Conservation (phyloP, 116 monocot genomes). For the Dioscorea cayenensis region DNA sequence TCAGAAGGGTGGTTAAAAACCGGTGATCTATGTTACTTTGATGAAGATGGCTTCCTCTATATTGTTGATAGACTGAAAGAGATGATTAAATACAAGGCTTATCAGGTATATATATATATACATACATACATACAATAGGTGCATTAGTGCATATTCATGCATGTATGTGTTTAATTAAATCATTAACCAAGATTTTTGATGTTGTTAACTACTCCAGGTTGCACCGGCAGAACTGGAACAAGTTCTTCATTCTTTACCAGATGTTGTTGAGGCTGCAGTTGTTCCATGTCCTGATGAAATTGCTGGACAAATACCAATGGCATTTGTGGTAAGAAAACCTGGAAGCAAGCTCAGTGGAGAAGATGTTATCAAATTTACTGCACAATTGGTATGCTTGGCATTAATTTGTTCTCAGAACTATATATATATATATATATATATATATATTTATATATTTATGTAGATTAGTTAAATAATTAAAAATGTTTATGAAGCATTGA, state of each 20-base stretch:
- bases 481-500: too few relatives aligned
- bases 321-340: conserved; percentile 20
- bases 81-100: conserved; percentile 64
- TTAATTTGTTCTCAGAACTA: too few relatives aligned
- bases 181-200: background rate
- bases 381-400: conserved; percentile 10
- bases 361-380: conserved; percentile 14
- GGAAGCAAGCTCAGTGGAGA: conserved; percentile 11
- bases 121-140: too few relatives aligned
- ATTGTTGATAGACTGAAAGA: conserved; percentile 55
- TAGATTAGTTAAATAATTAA: background rate
- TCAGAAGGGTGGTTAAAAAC: conserved; percentile 52
- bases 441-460: too few relatives aligned
- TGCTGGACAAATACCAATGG: conserved; percentile 31
- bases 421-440: too few relatives aligned
- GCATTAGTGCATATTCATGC: too few relatives aligned
- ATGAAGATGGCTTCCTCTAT: conserved; percentile 35
- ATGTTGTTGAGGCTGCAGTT: conserved; percentile 8
- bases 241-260: background rate
- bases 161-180: background rate
- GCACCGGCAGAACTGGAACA: conserved; percentile 21
- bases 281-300: conserved; percentile 19
- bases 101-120: conserved; percentile 27
- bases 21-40: conserved; percentile 46
- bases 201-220: conserved; percentile 11